phyloP scores from a whole-genome alignment of 495 filamentous ascomycete genomes.

The Pseudotulostoma volvatum region DNA sequence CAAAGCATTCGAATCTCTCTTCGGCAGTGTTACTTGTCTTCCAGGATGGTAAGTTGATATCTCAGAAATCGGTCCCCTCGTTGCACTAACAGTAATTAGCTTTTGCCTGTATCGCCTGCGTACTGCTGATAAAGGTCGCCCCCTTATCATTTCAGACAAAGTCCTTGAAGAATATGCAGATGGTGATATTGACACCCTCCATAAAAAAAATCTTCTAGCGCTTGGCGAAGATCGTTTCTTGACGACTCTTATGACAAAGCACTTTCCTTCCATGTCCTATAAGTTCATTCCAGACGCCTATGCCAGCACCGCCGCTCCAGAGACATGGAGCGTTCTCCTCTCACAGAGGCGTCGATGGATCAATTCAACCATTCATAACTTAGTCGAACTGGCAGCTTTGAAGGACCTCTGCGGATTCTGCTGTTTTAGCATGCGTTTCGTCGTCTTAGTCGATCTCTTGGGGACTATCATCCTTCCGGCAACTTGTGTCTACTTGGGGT shows the following conservation, averaged over 20 bases:
- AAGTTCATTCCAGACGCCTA: slow-evolving; percentile 91
- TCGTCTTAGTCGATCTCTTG: slow-evolving; percentile 88
- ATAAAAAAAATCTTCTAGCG: slow-evolving; percentile 94
- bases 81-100: slow-evolving; percentile 36
- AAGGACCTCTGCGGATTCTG: slow-evolving; percentile 96
- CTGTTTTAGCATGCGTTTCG: slow-evolving; percentile 96
- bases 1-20: slow-evolving; percentile 91
- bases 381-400: slow-evolving; percentile 73
- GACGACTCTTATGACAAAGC: slow-evolving; percentile 94
- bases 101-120: slow-evolving; percentile 97
- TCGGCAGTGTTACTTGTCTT: slow-evolving; percentile 91
- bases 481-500: slow-evolving; percentile 77
- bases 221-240: slow-evolving; percentile 96
- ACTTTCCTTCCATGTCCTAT: slow-evolving; percentile 89
- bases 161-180: slow-evolving; percentile 79
- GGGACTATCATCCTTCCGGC: slow-evolving; percentile 89
- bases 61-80: neutral
- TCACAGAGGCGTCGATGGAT: slow-evolving; percentile 97
- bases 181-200: slow-evolving; percentile 78
- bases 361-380: slow-evolving; percentile 94
- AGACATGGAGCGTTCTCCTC: slow-evolving; percentile 79
- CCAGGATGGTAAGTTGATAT: slow-evolving; percentile 71
- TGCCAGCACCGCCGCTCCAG: slow-evolving; percentile 82
- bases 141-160: slow-evolving; percentile 78
- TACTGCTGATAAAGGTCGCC: slow-evolving; percentile 79